Conservation (phyloP, 1,139 yeast genomes). For the Pichia terricola region DNA sequence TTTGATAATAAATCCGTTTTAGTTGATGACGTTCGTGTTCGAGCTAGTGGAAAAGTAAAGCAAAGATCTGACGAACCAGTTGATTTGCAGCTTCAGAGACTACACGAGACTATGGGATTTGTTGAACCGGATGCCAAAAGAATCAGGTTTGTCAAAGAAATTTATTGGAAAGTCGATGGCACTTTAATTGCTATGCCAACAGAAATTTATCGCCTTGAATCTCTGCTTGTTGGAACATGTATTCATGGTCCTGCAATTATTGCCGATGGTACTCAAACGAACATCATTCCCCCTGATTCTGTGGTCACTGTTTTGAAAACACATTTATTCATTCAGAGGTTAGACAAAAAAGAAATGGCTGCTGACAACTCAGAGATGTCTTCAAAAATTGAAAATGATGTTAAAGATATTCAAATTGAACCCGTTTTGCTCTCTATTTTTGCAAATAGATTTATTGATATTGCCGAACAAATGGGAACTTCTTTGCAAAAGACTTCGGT, state of each 20-base stretch:
- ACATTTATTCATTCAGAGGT: conserved; percentile 28
- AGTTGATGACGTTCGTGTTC: conserved; percentile 76
- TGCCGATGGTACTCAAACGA: conserved; percentile 81
- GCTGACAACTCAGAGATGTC: background rate
- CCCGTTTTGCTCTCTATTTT: conserved; percentile 51
- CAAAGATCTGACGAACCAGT: conserved; percentile 15
- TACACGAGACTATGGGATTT: conserved; percentile 10
- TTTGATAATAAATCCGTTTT: conserved; percentile 48
- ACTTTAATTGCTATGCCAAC: conserved; percentile 13
- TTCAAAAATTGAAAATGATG: background rate
- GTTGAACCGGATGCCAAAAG: conserved; percentile 13
- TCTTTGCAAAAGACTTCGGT: conserved; percentile 53
- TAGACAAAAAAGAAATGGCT: background rate
- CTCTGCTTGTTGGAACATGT: conserved; percentile 40
- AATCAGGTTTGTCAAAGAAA: conserved; percentile 14
- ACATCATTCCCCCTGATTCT: conserved; percentile 64
- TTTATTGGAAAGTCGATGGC: conserved; percentile 17
- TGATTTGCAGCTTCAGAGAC: conserved; percentile 20
- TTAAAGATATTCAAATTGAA: conserved; percentile 26
- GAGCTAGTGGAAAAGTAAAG: conserved; percentile 47
- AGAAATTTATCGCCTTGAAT: conserved; percentile 21
- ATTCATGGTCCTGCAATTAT: conserved; percentile 74
- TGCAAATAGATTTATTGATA: conserved; percentile 54
- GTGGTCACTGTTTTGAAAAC: conserved; percentile 52
- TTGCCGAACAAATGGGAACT: conserved; percentile 60